Evolutionary conservation across 129 eudicot species (phyloP).

Genomic region (Lactuca sativa): DNA sequence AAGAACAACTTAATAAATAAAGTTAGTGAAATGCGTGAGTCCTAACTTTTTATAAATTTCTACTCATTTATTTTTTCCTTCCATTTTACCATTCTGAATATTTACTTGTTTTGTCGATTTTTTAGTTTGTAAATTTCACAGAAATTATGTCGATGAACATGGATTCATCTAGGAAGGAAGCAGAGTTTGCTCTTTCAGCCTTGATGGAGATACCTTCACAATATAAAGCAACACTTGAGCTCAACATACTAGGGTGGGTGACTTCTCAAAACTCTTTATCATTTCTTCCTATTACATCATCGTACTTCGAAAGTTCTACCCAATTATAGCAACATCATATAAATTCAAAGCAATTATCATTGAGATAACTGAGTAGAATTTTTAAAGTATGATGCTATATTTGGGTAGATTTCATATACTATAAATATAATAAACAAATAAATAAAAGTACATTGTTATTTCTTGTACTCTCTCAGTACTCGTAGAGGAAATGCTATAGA

Average conservation of each 20-base stretch:
- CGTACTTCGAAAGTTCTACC: not conserved
- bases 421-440: not conserved
- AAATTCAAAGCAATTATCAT: too few species aligned
- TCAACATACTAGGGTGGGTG: conserved; percentile 91
- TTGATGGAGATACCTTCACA: conserved; percentile 97
- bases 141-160: conserved; percentile 80
- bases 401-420: not conserved
- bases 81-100: not conserved
- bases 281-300: too few species aligned
- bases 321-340: not conserved
- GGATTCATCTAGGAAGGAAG: conserved; percentile 69
- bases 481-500: conserved; percentile 60
- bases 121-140: conserved; percentile 91
- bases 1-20: too few species aligned
- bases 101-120: conserved; percentile 20
- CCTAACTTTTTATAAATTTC: not conserved
- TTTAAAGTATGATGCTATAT: too few species aligned
- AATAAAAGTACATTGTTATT: not conserved
- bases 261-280: not conserved
- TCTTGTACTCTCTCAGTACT: conserved; percentile 37
- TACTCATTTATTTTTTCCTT: too few species aligned
- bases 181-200: conserved; percentile 88
- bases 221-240: conserved; percentile 91
- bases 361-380: too few species aligned
- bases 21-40: not conserved